A percentile compares a stretch with the other conserved stretches of the same genome.
Conservation (phyloP, 2,329 filamentous ascomycete genomes). For the Fusarium pseudocircinatum region DNA sequence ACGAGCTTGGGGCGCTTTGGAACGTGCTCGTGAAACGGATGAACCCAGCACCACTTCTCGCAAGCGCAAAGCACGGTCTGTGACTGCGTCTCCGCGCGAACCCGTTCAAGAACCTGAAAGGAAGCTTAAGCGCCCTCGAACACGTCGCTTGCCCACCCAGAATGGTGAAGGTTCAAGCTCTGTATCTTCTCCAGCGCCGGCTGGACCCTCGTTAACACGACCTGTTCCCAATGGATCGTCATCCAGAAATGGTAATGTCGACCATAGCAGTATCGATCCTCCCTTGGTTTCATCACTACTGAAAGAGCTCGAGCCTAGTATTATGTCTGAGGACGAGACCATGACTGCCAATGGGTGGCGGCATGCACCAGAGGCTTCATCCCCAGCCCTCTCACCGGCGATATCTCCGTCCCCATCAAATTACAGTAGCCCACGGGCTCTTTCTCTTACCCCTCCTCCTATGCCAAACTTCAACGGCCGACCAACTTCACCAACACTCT, state of each 20-base stretch:
- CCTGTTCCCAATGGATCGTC: constrained; percentile 34
- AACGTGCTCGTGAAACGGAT: constrained; percentile 80
- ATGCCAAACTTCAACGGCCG: constrained; percentile 62
- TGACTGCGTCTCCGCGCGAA: constrained; percentile 76
- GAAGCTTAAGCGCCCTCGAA: constrained; percentile 87
- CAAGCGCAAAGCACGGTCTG: constrained; percentile 79
- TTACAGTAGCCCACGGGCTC: constrained; percentile 72
- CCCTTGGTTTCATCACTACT: constrained; percentile 88
- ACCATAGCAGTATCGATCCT: constrained; percentile 61
- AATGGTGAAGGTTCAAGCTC: constrained; percentile 59
- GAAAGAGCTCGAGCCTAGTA: constrained; percentile 82
- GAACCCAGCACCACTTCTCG: constrained; percentile 63
- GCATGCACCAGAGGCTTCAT: constrained; percentile 55
- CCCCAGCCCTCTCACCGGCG: constrained; percentile 73
- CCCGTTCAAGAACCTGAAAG: constrained; percentile 77
- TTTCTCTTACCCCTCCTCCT: constrained; percentile 76
- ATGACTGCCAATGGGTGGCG: constrained; percentile 44
- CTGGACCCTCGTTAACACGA: constrained; percentile 42
- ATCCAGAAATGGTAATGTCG: constrained; percentile 35
- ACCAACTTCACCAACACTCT: constrained; percentile 71
- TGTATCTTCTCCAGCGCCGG: constrained; percentile 47
- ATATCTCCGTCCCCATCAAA: constrained; percentile 71
- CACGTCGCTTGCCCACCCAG: constrained; percentile 68
- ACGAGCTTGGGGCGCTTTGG: constrained; percentile 89
- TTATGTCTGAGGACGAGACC: constrained; percentile 66